Base-by-base conservation (phyloP, 345 rosid species). In the Iberis pinnata region DNA sequence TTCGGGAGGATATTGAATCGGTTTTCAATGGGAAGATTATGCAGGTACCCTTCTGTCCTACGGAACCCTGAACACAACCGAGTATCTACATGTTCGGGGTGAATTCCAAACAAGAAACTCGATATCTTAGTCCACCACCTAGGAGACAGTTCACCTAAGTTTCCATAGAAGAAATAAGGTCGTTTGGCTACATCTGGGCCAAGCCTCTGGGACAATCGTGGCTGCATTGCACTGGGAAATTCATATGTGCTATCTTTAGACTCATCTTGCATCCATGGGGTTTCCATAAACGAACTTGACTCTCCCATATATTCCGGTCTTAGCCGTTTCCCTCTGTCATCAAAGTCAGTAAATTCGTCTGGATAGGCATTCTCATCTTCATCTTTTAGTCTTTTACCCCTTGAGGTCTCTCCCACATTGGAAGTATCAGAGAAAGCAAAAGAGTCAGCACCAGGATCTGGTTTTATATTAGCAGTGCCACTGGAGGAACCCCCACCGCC, bases 161-260 rank as follows among this genome's bases (percentile, higher is more conserved):
- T 75, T 43, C 90, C 98, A 27, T 78, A 92, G 43, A 90, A 74
- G 77, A 90, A 83, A 61, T 71, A 85, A 5, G 98, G 98, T 26
- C 82, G 73, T 64, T 62, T 80, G 0, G 84, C 78, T n/a, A 65
- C 76, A 70, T 64, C 51, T 19, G 67, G 71, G 54, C 62, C 45
- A 31, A 80, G 75, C 48, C 51, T 71, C 67, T 53, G 77, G 44
- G 78, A 65, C 6, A 79, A 63, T 60, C 67, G 72, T 25, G 76
- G 71, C 61, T 60, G 72, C 37, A 70, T 60, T 42, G 67, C 63
- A 52, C 43, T 66, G 12, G 74, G 71, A 58, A 69, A 50, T 51
- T 56, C 66, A 11, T 37, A 44, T 35, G 33, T 31, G 8, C 63
- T 3, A 8, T 44, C 43, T 48, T 65, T 57, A 15, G 69, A 56